Base-by-base conservation (phyloP, 2,329 filamentous ascomycete genomes). In the Botrytis deweyae region DNA sequence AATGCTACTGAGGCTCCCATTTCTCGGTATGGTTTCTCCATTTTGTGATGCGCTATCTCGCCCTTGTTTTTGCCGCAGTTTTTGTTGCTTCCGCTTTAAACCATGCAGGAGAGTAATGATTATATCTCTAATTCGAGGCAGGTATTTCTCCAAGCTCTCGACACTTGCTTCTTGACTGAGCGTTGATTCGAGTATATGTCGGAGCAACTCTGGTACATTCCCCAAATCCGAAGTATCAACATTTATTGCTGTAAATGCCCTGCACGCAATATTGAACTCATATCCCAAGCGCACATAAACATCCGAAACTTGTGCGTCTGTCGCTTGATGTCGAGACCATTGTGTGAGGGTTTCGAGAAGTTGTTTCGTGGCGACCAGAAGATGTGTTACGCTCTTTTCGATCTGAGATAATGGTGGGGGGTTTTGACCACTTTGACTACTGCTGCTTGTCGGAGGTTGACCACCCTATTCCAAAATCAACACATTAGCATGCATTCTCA, bases 261-360 rank as follows among this genome's bases (percentile, higher is more conserved):
- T 92, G 83, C 95, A 98, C 42, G 96, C 96, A 86, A 99, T 96
- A 84, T 99, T 99, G 87, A 99, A 99, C 84, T 99, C 96, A 84
- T 99, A 99, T 65, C 96, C 96, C 75, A 99, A 86, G 75, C 96
- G 92, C 75, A 99, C 96, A 82, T 99, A 99, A 79, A 99, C 96
- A 82, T 99, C 96, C 20, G 96, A 98, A 74, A 99, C 96, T 82
- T 98, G 93, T 75, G 92, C 93, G 84, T 99, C 96, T 76, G 94
- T 95, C 72, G 96, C 95, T 79, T 93, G 91, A 76, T 93, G 92
- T 73, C 95, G 93, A 74, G 96, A 99, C 96, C 96, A 99, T 87
- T 97, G 93, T 65, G 96, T 99, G 76, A 99, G 87, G 9, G 95
- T 99, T 85, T 99, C 96, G 76, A 99, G 91, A 3, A 99, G 90